Conservation (phyloP, 2,329 filamentous ascomycete genomes). For the Parastagonospora nodorum region DNA sequence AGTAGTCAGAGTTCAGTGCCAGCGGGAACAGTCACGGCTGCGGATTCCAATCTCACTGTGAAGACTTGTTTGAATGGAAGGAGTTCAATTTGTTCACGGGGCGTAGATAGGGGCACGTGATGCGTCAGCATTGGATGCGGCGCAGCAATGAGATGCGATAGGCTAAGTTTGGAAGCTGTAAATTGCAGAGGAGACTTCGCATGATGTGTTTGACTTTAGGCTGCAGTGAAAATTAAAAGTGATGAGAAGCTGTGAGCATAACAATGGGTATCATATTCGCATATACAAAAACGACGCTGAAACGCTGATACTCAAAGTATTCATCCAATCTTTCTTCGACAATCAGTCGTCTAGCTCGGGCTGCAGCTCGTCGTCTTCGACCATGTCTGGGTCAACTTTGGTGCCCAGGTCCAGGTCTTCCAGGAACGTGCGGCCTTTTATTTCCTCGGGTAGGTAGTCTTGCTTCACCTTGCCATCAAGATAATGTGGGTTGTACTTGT, state of each 20-base stretch:
- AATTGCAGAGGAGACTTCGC: background rate
- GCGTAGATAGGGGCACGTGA: background rate
- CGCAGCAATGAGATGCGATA: background rate
- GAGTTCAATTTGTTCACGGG: background rate
- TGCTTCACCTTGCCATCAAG: slow-evolving; percentile 79
- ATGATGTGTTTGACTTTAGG: background rate
- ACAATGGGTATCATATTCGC: slow-evolving; percentile 7
- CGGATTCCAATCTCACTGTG: background rate
- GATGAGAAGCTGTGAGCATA: background rate
- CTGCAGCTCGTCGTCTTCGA: slow-evolving; percentile 30
- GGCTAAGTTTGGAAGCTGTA: background rate
- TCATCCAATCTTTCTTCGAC: background rate
- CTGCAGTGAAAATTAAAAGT: background rate
- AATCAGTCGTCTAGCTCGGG: slow-evolving; percentile 31
- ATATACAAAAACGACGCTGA: background rate
- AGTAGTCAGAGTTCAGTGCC: background rate
- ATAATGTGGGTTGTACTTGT: slow-evolving; percentile 97
- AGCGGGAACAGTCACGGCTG: background rate
- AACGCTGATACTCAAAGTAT: background rate
- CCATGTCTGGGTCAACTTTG: slow-evolving; percentile 64
- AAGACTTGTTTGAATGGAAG: background rate
- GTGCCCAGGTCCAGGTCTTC: slow-evolving; percentile 81
- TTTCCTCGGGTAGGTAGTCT: slow-evolving; percentile 82
- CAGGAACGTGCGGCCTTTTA: slow-evolving; percentile 74
- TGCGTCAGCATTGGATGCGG: background rate